A percentile compares a stretch with the other conserved stretches of the same genome.
phyloP scores from a whole-genome alignment of 2,329 filamentous ascomycete genomes.

The Trichoderma sp. region DNA sequence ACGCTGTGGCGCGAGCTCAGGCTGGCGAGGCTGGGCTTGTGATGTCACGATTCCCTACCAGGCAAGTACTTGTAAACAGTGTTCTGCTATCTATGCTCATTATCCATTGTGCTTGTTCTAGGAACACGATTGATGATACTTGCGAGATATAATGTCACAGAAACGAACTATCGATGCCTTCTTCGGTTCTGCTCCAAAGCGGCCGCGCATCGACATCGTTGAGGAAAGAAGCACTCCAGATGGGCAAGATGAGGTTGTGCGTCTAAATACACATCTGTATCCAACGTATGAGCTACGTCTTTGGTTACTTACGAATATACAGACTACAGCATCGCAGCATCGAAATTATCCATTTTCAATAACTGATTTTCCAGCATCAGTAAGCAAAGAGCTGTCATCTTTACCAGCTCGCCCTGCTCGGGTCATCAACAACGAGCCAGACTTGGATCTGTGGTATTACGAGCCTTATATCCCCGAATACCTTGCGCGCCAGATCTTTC shows the following conservation, averaged over 20 bases:
- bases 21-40: constrained; percentile 24
- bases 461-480: constrained; percentile 67
- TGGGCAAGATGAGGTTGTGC: constrained; percentile 16
- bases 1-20: constrained; percentile 21
- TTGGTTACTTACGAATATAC: background rate
- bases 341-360: constrained; percentile 55
- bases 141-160: constrained; percentile 25
- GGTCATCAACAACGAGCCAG: constrained; percentile 64
- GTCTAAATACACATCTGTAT: background rate
- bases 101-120: background rate
- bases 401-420: constrained; percentile 55
- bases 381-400: constrained; percentile 44
- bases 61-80: too few relatives aligned
- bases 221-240: background rate
- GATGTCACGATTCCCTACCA: constrained; percentile 29
- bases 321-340: constrained; percentile 44
- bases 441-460: constrained; percentile 75
- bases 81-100: too few relatives aligned
- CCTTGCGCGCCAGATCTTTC: constrained; percentile 62
- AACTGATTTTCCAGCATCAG: constrained; percentile 42
- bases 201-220: constrained; percentile 26
- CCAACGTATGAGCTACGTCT: background rate
- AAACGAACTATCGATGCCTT: constrained; percentile 68
- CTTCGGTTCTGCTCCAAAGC: constrained; percentile 48
- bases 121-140: background rate